A percentile compares a stretch with the other conserved stretches of the same genome.
phyloP scores from a whole-genome alignment of 129 eudicot species.

The Chrysanthemum seticuspe region DNA sequence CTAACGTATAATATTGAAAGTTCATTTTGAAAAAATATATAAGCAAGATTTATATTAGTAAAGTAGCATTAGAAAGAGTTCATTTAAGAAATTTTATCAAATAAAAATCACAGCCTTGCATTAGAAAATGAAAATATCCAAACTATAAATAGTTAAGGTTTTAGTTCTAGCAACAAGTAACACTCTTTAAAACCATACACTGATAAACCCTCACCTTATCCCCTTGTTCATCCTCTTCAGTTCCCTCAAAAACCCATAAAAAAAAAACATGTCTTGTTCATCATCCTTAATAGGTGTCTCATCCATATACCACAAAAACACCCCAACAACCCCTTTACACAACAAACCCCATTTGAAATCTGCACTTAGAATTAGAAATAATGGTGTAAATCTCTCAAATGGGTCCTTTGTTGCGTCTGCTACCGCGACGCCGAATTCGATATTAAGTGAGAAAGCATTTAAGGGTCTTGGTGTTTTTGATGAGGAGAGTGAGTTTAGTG shows the following conservation, averaged over 20 bases:
- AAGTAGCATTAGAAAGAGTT: too few species aligned
- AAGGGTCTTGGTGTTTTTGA: constrained; percentile 63
- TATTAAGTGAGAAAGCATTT: constrained; percentile 94
- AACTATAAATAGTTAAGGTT: constrained; percentile 27
- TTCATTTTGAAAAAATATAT: too few species aligned
- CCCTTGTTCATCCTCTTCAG: constrained; percentile 22
- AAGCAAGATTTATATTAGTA: too few species aligned
- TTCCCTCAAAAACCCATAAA: constrained; percentile 7
- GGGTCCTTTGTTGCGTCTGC: constrained; percentile 59
- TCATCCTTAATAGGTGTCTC: constrained; percentile 74
- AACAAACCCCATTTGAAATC: constrained; percentile 36
- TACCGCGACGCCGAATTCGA: constrained; percentile 69
- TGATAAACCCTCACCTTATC: constrained; percentile 50
- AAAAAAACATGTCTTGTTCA: constrained; percentile 57
- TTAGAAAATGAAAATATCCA: background rate
- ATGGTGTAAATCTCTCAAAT: background rate
- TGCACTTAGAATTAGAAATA: constrained; percentile 15
- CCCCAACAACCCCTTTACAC: constrained; percentile 41
- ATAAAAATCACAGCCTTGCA: background rate
- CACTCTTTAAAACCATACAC: constrained; percentile 33
- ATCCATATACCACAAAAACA: constrained; percentile 63
- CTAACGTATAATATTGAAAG: too few species aligned
- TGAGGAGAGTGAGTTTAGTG: constrained; percentile 45
- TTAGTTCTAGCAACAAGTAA: constrained; percentile 31
- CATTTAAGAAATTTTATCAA: too few species aligned